These are phyloP conservation scores for Penicillium sumatraense DNA, from an alignment of 2,329 filamentous ascomycete genomes.

Conservation along the genomic window DNA sequence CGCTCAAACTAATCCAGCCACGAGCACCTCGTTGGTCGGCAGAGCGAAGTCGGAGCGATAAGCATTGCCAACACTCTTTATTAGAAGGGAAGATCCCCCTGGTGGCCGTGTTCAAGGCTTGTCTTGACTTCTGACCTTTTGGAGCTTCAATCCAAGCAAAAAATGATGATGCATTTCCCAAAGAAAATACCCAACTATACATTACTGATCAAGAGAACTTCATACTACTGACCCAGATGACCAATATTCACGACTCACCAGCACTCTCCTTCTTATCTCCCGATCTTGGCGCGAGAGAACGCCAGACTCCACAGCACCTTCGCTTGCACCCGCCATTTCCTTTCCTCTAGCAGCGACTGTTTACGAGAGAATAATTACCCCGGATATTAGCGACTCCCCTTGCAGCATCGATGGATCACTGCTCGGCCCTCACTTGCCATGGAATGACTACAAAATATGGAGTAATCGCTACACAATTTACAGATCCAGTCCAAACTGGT, in stretches of 20 bases:
- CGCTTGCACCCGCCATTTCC: conserved; percentile 1
- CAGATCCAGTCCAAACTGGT: too few relatives aligned
- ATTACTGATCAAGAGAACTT: too few relatives aligned
- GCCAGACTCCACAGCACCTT: conserved; percentile 23
- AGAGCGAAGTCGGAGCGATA: conserved; percentile 27
- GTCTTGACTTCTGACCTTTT: conserved; percentile 11
- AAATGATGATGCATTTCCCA: too few relatives aligned
- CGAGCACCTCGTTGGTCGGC: conserved; percentile 11
- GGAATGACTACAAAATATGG: too few relatives aligned
- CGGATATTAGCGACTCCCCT: conserved; percentile 18
- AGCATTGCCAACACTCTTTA: conserved; percentile 6
- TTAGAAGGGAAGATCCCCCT: conserved; percentile 11
- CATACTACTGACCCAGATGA: conserved; percentile 5
- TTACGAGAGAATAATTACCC: conserved; percentile 34
- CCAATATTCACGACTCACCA: conserved; percentile 22
- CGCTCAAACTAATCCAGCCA: neutral
- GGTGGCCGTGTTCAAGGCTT: neutral
- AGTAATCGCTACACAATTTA: too few relatives aligned
- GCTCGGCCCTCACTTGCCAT: conserved; percentile 1
- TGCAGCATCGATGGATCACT: neutral
- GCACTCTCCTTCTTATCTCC: too few relatives aligned
- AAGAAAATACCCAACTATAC: too few relatives aligned
- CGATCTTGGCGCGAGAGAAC: conserved; percentile 19
- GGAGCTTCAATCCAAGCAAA: too few relatives aligned
- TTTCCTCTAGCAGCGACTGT: conserved; percentile 4